Evolutionary conservation across 352 stramenopile genomes (phyloP), one percentile per base, ranked within the genome.

Genomic region (Thraustochytrium striatum): DNA sequence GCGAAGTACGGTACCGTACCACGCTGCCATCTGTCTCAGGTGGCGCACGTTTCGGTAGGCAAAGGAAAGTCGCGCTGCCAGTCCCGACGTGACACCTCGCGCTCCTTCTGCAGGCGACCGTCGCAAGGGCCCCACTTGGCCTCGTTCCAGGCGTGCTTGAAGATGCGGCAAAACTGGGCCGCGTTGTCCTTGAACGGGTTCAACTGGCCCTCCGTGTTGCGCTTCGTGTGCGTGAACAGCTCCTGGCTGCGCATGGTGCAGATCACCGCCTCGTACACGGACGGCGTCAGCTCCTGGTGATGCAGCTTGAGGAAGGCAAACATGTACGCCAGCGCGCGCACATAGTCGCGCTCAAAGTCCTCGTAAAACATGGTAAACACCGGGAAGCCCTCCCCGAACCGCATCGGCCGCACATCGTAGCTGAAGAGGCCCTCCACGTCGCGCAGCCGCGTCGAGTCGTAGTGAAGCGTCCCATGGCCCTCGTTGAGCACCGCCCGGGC

Each of bases 351-450:
- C 50, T 30, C 33, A 75, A 75, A 70, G 41, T 75, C 65, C 50
- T 61, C 65, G 65, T 75, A 75, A 25, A 75, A 75, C 44, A 75
- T 75, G 43, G 65, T 75, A 2, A 75, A 75, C 2, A 75, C 52
- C 32, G 65, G 65, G 52, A 75, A 75, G 0, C 65, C 65, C 5
- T 16, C 41, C 28, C 50, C 65, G 47, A 35, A 38, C 19, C 65
- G 65, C 32, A 75, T 58, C n/a, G 65, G 65, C 8, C 65, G 65
- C 44, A 75, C 36, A 30, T 75, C 65, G 11, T 68, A 68, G 25
- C 32, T 55, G 50, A 75, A 75, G 21, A 75, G 21, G 25, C 41
- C 65, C n/a, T 25, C 61, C 65, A 75, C 61, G 50, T 75, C 52
- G 52, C 65, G 65, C 28, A 75, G 7, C 7, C 65, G 65, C 3